A percentile compares a stretch with the other conserved stretches of the same genome.
Evolutionary conservation across 1,139 yeast genomes (phyloP).

Genomic region (Magnusiomyces suaveolens): DNA sequence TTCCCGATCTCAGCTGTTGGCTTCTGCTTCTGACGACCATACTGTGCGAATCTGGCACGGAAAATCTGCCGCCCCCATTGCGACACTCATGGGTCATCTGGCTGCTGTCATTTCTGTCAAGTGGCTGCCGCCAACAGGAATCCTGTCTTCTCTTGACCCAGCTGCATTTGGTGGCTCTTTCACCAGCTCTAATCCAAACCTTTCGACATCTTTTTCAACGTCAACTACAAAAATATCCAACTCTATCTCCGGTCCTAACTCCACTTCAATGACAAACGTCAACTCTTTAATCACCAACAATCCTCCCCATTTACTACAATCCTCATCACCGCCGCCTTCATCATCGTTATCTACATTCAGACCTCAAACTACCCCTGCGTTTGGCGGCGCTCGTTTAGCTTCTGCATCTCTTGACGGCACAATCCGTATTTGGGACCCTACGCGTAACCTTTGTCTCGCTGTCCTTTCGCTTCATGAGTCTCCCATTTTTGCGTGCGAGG

Average conservation of each 20-base stretch:
- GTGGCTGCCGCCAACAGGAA: conserved; percentile 23
- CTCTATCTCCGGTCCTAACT: not conserved
- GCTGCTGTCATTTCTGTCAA: conserved; percentile 26
- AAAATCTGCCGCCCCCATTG: conserved; percentile 24
- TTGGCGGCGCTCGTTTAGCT: conserved; percentile 26
- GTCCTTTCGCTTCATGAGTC: conserved; percentile 37
- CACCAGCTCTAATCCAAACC: not conserved
- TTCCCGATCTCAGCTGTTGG: conserved; percentile 42
- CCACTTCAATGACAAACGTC: not conserved
- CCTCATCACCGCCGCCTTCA: conserved; percentile 22
- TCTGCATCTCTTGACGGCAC: conserved; percentile 63
- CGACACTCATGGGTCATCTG: conserved; percentile 25
- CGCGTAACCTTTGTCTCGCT: conserved; percentile 36
- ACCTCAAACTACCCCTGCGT: conserved; percentile 12
- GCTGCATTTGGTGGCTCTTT: conserved; percentile 9
- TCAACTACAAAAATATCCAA: not conserved
- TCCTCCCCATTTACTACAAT: conserved; percentile 23
- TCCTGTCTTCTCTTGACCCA: conserved; percentile 14
- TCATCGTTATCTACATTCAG: conserved; percentile 11
- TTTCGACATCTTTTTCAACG: not conserved
- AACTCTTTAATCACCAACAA: not conserved
- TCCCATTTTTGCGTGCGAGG: conserved; percentile 45
- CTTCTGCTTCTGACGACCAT: conserved; percentile 71
- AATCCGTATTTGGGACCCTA: conserved; percentile 57
- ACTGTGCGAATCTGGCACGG: conserved; percentile 59